phyloP scores from a whole-genome alignment of 371 early-diverging fungal genomes.

The Mortierella sp. region DNA sequence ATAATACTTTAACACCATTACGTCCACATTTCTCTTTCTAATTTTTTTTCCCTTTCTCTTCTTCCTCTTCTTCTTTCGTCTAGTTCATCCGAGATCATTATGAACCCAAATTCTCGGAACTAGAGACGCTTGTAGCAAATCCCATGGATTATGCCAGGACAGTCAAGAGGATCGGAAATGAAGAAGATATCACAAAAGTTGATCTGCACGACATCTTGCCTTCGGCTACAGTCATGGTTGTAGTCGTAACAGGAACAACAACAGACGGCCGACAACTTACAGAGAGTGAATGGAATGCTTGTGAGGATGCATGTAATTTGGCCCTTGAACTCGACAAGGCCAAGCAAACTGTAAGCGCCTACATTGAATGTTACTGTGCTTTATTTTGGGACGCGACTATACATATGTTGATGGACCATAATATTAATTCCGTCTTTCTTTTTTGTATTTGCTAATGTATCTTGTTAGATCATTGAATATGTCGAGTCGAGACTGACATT shows the following conservation, averaged over 20 bases:
- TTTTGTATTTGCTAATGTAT: not conserved
- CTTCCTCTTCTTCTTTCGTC: no score
- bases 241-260: slow-evolving; percentile 93
- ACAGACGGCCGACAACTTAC: slow-evolving; percentile 79
- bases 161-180: slow-evolving; percentile 88
- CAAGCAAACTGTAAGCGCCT: slow-evolving; percentile 64
- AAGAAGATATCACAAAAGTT: slow-evolving; percentile 75
- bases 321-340: slow-evolving; percentile 80
- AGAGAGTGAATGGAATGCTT: slow-evolving; percentile 69
- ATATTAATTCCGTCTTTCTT: not conserved
- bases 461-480: slow-evolving; percentile 80
- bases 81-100: slow-evolving; percentile 94
- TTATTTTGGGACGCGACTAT: not conserved
- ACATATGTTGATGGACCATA: no score
- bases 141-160: slow-evolving; percentile 92
- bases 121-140: slow-evolving; percentile 88
- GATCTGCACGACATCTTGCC: slow-evolving; percentile 85
- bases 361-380: not conserved
- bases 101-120: slow-evolving; percentile 89
- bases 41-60: no score
- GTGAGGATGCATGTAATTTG: slow-evolving; percentile 89
- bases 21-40: not conserved
- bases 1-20: no score
- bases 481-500: slow-evolving; percentile 93
- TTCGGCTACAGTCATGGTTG: slow-evolving; percentile 89